These are phyloP conservation scores for Lactarius hatsudake DNA, from an alignment of 768 basidiomycete genomes.

Conservation along the genomic window DNA sequence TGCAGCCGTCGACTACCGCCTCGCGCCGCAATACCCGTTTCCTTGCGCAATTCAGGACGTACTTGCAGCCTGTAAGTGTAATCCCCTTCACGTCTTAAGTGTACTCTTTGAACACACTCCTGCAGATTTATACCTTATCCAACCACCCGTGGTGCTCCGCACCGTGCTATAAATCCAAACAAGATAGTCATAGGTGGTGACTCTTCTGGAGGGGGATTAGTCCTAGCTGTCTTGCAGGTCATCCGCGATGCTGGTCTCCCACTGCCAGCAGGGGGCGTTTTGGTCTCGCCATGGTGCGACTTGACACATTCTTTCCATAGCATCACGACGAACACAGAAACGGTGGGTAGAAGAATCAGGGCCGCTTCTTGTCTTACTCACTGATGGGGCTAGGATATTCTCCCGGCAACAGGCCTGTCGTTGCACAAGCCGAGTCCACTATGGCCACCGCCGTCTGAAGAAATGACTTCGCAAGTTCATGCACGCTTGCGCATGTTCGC, in stretches of 20 bases:
- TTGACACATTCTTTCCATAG: constrained; percentile 93
- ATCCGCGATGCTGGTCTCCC: constrained; percentile 83
- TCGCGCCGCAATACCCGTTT: constrained; percentile 95
- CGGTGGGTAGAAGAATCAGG: constrained; percentile 44
- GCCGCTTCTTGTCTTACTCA: neutral
- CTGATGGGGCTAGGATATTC: constrained; percentile 56
- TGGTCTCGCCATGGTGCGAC: constrained; percentile 91
- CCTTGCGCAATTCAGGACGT: constrained; percentile 88
- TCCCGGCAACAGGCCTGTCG: constrained; percentile 69
- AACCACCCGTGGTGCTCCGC: constrained; percentile 79
- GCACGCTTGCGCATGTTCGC: constrained; percentile 59
- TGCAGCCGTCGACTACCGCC: constrained; percentile 72
- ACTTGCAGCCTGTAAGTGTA: constrained; percentile 71
- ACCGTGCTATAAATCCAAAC: constrained; percentile 72
- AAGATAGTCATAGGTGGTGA: constrained; percentile 87
- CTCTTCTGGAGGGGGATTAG: constrained; percentile 88
- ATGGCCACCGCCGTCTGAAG: constrained; percentile 77
- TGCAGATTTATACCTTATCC: constrained; percentile 86
- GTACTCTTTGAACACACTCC: neutral
- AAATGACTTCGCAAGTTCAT: constrained; percentile 55
- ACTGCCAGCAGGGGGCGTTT: constrained; percentile 77
- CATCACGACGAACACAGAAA: constrained; percentile 75
- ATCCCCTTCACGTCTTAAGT: neutral
- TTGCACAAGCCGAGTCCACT: constrained; percentile 73
- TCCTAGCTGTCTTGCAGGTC: constrained; percentile 77